Evolutionary conservation across 2,329 filamentous ascomycete genomes (phyloP), one percentile per base, ranked within the genome.

Genomic region (Pseudogymnoascus sp.): DNA sequence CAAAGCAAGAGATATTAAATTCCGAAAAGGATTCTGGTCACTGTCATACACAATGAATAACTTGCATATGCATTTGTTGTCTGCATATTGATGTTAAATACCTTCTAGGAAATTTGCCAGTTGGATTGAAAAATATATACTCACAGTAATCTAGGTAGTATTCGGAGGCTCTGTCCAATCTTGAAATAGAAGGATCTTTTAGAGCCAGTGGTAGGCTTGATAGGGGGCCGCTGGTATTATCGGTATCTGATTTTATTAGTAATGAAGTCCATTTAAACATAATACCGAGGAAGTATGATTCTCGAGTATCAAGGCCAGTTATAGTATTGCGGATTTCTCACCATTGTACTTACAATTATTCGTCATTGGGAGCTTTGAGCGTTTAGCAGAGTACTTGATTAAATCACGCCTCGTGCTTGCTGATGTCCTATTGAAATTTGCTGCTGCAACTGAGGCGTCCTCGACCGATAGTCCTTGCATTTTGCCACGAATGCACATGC

Each of bases 41-140:
- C 73, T 75, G 61, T 75, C 73, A 47, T 75, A 74, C 21, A 75
- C 73, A 42, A 72, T 71, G 53, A 71, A 73, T 1, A 75, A 65
- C 62, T 73, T 70, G 68, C 73, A 75, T 66, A 75, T 75, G n/a
- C 68, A 69, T 10, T 71, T 68, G 44, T 74, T 72, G 66, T 75
- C 74, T 75, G 19, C 26, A 21, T 53, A 26, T 3, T 57, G 61
- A 42, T 26, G 36, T 35, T 62, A 33, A 62, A 38, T 35, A 21
- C 23, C 38, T 21, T 44, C n/a, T 62, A 26, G 5, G 38, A 28
- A 28, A 26, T 10, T 17, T 44, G 23, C 31, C 21, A 23, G 17
- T 57, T 4, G 17, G 26, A 15, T 17, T 38, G 31, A 36, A 33
- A 26, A 47, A 21, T 44, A 2, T 44, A 23, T 44, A 44, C 40